Evolutionary conservation across 768 basidiomycete species (phyloP), one percentile per base, ranked within the genome.

Genomic region (Xerocomus spinulosus): DNA sequence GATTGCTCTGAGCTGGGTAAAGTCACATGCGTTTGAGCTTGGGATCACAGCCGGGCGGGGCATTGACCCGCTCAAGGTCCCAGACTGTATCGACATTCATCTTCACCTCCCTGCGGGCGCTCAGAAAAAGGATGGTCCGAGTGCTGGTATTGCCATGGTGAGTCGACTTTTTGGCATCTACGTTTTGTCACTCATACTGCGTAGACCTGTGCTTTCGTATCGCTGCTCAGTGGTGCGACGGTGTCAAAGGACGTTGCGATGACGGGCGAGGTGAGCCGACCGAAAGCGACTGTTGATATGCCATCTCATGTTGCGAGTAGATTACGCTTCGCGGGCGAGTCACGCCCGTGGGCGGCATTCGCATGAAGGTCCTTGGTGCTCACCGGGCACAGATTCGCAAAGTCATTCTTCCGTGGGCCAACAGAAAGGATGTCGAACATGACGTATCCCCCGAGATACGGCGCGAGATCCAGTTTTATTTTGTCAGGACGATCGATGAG

Each of bases 71-170:
- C 70, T 95, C 54, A 85, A 86, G 58, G 73, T 81, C 8, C 83
- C 82, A 0, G 78, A 86, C 43, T 67, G 73, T 18, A 78, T 92
- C 38, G 92, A 97, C 60, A 70, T 97, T 9, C 93, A 97, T 58
- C 70, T 93, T 14, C 93, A 96, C 61, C 72, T 95, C 9, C 94
- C 93, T 1, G 78, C 87, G 1, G 94, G 93, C 0, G 87, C 91
- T 2, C 87, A 92, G 66, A 91, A 84, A 77, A 96, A 95, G 70
- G 92, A 95, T 58, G 92, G 93, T 0, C 92, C 92, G 0, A 90
- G 87, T 59, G 92, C 92, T 0, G 92, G 92, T 2, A 75, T 94
- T 20, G 88, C 89, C 1, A 92, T 94, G 81, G 87, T 90, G 51
- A 49, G 73, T 4, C 60, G 38, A 14, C 2, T 40, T 29, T 20